Percentiles rank a stretch among this genome's conserved stretches.
phyloP scores from a whole-genome alignment of 108 stramenopile genomes.

The Hondaea fermentalgiana region DNA sequence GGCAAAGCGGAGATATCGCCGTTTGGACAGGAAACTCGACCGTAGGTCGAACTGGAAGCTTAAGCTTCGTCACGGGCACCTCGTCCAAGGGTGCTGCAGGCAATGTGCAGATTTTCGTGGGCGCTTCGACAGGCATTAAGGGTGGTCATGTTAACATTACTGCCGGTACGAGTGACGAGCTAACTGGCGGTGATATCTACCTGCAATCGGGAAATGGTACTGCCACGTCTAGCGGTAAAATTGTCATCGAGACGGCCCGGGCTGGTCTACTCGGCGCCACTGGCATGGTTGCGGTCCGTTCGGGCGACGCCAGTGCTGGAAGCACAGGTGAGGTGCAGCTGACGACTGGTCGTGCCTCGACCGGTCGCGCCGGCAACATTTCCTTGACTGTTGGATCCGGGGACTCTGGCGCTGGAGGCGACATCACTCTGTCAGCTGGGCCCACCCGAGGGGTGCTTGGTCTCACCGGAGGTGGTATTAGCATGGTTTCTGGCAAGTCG shows the following conservation, averaged over 20 bases:
- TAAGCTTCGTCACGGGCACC: background rate
- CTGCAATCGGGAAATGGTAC: background rate
- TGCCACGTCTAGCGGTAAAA: background rate
- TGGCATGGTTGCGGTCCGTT: background rate
- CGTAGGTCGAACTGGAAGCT: background rate
- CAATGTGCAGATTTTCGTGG: background rate
- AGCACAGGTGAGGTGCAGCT: slow-evolving; percentile 30
- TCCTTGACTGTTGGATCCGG: slow-evolving; percentile 35
- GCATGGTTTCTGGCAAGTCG: slow-evolving; percentile 32
- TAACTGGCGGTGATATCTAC: background rate
- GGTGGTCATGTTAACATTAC: background rate
- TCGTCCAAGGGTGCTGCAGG: background rate
- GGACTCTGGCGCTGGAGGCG: slow-evolving; percentile 21
- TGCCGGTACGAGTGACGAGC: background rate
- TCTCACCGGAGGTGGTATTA: slow-evolving; percentile 31
- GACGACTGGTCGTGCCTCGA: slow-evolving; percentile 28
- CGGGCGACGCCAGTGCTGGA: background rate
- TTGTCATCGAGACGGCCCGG: background rate
- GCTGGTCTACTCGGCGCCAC: background rate
- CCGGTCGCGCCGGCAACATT: slow-evolving; percentile 37
- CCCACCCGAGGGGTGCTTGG: background rate
- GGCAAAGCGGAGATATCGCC: slow-evolving; percentile 28
- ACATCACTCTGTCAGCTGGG: slow-evolving; percentile 13
- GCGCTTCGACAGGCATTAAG: background rate
- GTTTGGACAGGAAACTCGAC: slow-evolving; percentile 32